Base-by-base conservation (phyloP, 768 basidiomycete species). In the Mycena kentingensis region DNA sequence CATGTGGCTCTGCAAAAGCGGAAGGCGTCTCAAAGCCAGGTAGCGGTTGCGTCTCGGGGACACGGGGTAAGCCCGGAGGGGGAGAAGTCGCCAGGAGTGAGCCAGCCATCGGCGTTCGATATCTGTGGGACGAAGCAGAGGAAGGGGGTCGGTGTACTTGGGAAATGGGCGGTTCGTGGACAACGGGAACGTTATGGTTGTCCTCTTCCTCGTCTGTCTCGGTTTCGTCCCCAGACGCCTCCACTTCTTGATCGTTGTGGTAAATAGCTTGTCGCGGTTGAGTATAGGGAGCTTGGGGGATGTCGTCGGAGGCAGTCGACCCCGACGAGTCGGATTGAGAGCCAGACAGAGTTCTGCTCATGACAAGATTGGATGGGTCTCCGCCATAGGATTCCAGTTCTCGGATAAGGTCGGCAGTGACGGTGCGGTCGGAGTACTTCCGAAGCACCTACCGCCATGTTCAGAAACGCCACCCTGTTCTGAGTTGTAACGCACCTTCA, bases 381-480 rank as follows among this genome's bases (percentile, higher is more conserved):
- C 82, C 83, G n/a, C 79, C 79, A 61, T 84, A 92, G 13, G 88
- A 82, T 58, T 87, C 87, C 19, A 94, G 69, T 70, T 94, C 92
- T 55, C 83, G 76, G 12, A 90, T 84, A 29, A 92, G 77, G 60
- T 85, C 81, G 70, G 73, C 81, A 29, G 91, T 90, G 21, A 84
- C 73, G 0, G 89, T 90, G 67, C 86, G 88, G 63, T 91, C 90
- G 0, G 92, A 88, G 63, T 94, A 91, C 66, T 84, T 88, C 55
- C 84, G 77, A 53, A 93, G 71, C 18, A 89, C 85, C 91, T 93
- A 57, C 42, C 10, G 15, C 19, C n/a, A n/a, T n/a, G n/a, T n/a
- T n/a, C n/a, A n/a, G n/a, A n/a, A n/a, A n/a, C n/a, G n/a, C n/a
- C n/a, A n/a, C n/a, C n/a, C n/a, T n/a, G n/a, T n/a, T n/a, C n/a